A percentile compares a stretch with the other conserved stretches of the same genome.
Evolutionary conservation across 208 protist species (phyloP).

Genomic region (Trypanosoma avium): DNA sequence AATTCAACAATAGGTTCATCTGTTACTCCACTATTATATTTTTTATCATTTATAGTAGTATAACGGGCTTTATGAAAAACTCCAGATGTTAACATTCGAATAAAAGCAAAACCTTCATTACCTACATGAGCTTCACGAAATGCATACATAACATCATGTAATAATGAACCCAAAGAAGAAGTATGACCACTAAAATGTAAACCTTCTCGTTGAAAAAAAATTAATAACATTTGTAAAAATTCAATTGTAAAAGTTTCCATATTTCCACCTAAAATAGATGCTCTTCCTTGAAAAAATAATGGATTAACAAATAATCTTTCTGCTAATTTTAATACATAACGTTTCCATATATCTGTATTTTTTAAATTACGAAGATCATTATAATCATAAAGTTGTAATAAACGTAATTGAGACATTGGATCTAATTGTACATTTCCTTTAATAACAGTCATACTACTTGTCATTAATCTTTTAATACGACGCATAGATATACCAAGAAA

Average conservation of each 20-base stretch:
- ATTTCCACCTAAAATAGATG: conserved; percentile 59
- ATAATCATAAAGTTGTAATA: conserved; percentile 84
- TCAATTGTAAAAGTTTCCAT: conserved; percentile 76
- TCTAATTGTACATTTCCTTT: conserved; percentile 91
- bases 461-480: conserved; percentile 91
- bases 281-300: conserved; percentile 80
- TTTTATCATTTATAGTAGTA: conserved; percentile 30
- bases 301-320: conserved; percentile 82
- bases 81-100: conserved; percentile 73
- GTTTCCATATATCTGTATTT: conserved; percentile 51
- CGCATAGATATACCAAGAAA: conserved; percentile 90
- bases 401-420: conserved; percentile 77
- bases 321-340: conserved; percentile 44
- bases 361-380: conserved; percentile 55
- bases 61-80: conserved; percentile 63
- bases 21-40: conserved; percentile 41
- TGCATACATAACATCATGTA: conserved; percentile 77
- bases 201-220: conserved; percentile 75
- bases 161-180: conserved; percentile 79
- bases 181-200: conserved; percentile 77
- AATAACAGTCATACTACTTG: conserved; percentile 88
- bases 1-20: conserved; percentile 62
- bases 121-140: conserved; percentile 78
- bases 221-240: conserved; percentile 76
- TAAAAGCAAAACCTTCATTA: conserved; percentile 75